Evolutionary conservation across 2,329 filamentous ascomycete genomes (phyloP), one percentile per base, ranked within the genome.

Genomic region (Fusarium paranaense): DNA sequence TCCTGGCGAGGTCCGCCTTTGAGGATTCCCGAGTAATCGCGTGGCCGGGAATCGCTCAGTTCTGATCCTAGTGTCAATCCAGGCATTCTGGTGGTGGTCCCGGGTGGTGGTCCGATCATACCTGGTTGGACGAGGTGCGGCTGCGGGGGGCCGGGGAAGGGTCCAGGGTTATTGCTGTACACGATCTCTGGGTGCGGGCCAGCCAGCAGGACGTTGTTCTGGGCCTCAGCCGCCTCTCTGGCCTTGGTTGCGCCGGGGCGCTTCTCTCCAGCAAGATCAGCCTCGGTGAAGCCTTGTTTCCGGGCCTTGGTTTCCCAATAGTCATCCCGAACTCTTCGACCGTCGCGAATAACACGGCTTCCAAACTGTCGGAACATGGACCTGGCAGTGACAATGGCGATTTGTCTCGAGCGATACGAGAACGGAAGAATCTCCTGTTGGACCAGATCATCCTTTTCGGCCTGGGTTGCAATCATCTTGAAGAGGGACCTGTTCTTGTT

Each of bases 311-410:
- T 94, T 83, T 98, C 97, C 97, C 97, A 99, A 84, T 99, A 99
- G 82, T 99, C 97, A 83, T 99, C 97, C 59, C 97, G 92, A 47
- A 99, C 97, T 67, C 97, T 89, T 72, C 96, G 90, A 37, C 97
- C 97, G 79, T 95, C 94, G 38, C 94, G 91, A 73, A 99, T 97
- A 62, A 99, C 93, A 72, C 97, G 90, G 82, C 95, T 98, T 58
- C 97, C 97, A 82, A 99, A 99, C 82, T 99, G 97, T 50, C 97
- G 92, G 83, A 98, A 99, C 97, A 99, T 99, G 77, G 96, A 98
- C 74, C 95, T 92, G 33, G 97, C 97, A 1, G 97, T 98, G 50
- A 99, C 97, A 72, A 99, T 98, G 61, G 97, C 97, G 77, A 99
- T 99, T 84, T 99, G 97, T 60, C 97, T 91, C n/a, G 97, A 99